Evolutionary conservation across 2,329 filamentous ascomycete species (phyloP), one percentile per base, ranked within the genome.

Genomic region (Ascosphaera acerosa): DNA sequence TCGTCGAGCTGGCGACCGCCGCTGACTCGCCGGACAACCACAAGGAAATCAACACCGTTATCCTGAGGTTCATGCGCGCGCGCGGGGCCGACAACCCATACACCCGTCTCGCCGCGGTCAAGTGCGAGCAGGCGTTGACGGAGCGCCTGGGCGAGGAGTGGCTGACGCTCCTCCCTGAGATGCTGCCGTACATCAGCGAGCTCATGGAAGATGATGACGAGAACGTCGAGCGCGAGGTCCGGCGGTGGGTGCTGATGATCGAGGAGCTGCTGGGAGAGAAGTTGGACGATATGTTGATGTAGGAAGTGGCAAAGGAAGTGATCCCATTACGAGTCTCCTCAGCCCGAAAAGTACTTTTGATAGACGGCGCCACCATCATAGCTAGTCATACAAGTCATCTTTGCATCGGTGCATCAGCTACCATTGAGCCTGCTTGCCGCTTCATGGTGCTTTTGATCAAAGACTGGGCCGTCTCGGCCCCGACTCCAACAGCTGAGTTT

Each of bases 121-220:
- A 71, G 52, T 74, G 74, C 41, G 69, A 94, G 55, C 74, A 81
- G 46, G 66, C 64, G 10, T 58, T 94, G 38, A 89, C 81, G 9
- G 69, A 76, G 41, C 61, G 67, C 30, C 54, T 94, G 16, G 82
- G 82, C 35, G 82, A 94, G 49, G 87, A 97, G 47, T 97, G 87
- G 87, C 55, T 97, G 36, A 66, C 71, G 1, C 65, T 89, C 57
- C 51, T 94, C 46, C 80, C 84, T 0, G 87, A 97, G 62, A 94
- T 92, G 75, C 55, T 97, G 48, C 84, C 89, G 14, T 78, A 84
- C 39, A 91, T 99, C 42, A 89, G 78, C 44, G 87, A 97, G 57
- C 52, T 91, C 44, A 75, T 91, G 55, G 87, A 97, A 47, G 87
- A 97, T 48, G 87, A 94, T 41, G 82, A 94, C 46, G 87, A 94